Evolutionary conservation across 1,139 yeast genomes (phyloP), one percentile per base, ranked within the genome.

Genomic region (Pichia kudriavzevii): DNA sequence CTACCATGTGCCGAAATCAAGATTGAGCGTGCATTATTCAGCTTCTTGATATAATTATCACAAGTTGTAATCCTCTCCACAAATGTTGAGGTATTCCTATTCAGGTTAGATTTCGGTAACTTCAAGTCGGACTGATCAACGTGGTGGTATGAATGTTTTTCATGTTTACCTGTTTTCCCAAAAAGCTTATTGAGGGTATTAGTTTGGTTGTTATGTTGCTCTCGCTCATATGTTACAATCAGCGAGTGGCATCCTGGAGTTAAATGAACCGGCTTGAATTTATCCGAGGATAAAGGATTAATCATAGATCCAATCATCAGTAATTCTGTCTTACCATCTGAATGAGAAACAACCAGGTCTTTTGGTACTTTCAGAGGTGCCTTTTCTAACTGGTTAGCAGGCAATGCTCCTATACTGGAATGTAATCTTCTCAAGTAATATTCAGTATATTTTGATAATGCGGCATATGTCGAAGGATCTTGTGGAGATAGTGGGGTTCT

Each of bases 261-360:
- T 38, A 72, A 53, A 46, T 67, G 73, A 15, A 72, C 74, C 31
- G 62, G 58, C 39, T 64, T 63, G 48, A 67, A 73, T 1, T 74
- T 72, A 47, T 74, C 81, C 9, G 73, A 69, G 28, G 56, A 46
- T 40, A 75, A 55, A 0, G 79, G 74, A 42, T 72, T 72, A 20
- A 73, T 62, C 34, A 65, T 64, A 29, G 79, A 75, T 0, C 78
- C 80, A 22, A 74, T 63, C 30, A 74, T 76, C 46, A 71, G 47
- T 15, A 66, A 64, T 10, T 59, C 63, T 0, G 54, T 42, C 29
- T 53, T 55, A 3, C 52, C 55, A 27, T 72, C 74, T 1, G 49
- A 45, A 29, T 69, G 74, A 31, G 60, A 54, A 4, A 59, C 61
- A 22, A 60, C 58, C 6, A 56, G 49, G 35, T 62, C 65, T 2